Percentiles rank a stretch among this genome's conserved stretches.
phyloP scores from a whole-genome alignment of 139 green algal genomes.

The Haematococcus sp. region DNA sequence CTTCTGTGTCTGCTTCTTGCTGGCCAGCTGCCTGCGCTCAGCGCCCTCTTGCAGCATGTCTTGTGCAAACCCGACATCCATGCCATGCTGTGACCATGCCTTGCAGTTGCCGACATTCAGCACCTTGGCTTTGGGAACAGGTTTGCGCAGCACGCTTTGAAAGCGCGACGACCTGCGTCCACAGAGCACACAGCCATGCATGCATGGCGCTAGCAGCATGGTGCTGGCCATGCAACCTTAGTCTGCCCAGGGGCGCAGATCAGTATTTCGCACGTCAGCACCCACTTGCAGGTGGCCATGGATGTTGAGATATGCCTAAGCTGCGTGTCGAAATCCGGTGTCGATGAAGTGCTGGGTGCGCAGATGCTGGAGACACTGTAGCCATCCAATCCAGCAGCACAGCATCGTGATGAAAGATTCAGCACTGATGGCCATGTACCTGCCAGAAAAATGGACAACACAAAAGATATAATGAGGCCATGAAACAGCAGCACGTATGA shows the following conservation, averaged over 20 bases:
- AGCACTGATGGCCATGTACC: no score
- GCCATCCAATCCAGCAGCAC: background rate
- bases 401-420: no score
- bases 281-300: background rate
- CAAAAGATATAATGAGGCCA: no score
- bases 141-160: conserved; percentile 6
- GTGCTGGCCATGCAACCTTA: no score
- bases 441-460: no score
- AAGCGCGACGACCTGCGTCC: conserved; percentile 4
- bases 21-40: no score
- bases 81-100: background rate
- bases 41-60: background rate
- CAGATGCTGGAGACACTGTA: background rate
- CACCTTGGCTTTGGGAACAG: conserved; percentile 9
- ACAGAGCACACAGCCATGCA: background rate
- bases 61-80: background rate
- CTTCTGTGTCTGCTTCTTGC: no score
- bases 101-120: conserved; percentile 19
- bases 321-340: background rate
- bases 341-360: no score
- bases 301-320: conserved; percentile 6
- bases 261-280: background rate
- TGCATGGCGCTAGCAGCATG: no score
- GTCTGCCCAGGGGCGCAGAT: background rate
- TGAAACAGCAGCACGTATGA: no score